Base-by-base conservation (phyloP, 306 rosid species). In the Senna siamea region DNA sequence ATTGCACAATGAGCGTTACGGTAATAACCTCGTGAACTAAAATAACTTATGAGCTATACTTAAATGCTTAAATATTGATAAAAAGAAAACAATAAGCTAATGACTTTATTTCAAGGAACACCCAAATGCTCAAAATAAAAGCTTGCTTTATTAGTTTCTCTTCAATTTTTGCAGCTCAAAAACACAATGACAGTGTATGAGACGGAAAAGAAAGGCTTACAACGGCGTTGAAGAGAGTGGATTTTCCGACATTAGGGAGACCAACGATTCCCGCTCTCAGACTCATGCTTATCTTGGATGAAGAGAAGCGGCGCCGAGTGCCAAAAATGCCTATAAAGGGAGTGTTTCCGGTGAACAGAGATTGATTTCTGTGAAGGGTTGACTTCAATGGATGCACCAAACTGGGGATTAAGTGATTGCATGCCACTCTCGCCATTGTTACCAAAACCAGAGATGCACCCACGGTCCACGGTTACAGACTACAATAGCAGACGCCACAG, bases 211-310 rank as follows among this genome's bases (percentile, higher is more conserved):
- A 63, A 53, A 22, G 65, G 26, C 93, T 87, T 80, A 94, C 97
- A 23, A 94, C 97, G 74, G 97, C 99, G 69, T 92, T 94, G 87
- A 94, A 94, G 73, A 94, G 96, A 28, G 97, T 94, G 69, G 98
- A 94, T 77, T 89, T 94, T 41, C 98, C 98, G 66, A 94, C 99
- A 76, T 94, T 94, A 8, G 97, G 97, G 51, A 94, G 99, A 72
- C 99, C 99, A 59, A 94, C 99, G 52, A 94, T 92, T 65, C 99
- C 99, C 53, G 96, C 95, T 81, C 73, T 85, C 69, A 94, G 93
- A 81, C 93, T 94, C 99, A 89, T 94, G 89, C 99, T 87, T 48
- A 92, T 87, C 79, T 75, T 92, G 3, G 89, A 79, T 40, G 91
- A 86, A 75, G 90, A 88, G 77, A 82, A 84, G 22, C 87, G 88